Conservation (phyloP, 2,329 filamentous ascomycete genomes). For the Beauveria pseudobassiana region DNA sequence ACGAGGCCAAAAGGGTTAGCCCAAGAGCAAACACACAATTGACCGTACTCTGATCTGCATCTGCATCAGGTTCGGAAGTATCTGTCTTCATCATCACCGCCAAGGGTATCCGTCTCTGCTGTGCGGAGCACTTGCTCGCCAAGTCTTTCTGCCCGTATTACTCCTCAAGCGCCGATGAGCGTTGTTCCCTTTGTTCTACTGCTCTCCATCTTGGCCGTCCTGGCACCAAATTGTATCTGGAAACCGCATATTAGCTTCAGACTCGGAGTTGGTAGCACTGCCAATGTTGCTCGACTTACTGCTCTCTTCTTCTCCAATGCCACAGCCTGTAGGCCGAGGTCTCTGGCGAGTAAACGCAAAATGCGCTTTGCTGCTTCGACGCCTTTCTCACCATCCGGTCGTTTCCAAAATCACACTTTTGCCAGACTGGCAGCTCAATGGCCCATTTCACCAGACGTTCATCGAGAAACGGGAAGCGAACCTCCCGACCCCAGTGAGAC, state of each 20-base stretch:
- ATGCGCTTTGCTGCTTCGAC: conserved; percentile 77
- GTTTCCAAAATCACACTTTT: conserved; percentile 82
- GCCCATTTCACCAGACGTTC: conserved; percentile 80
- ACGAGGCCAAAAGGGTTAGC: conserved; percentile 37
- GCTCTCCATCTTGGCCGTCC: conserved; percentile 76
- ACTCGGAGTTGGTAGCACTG: neutral
- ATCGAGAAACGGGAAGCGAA: conserved; percentile 84
- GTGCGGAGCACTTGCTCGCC: neutral
- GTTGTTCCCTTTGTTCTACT: conserved; percentile 63
- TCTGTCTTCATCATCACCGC: conserved; percentile 64
- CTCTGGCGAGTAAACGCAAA: conserved; percentile 67
- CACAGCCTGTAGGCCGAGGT: conserved; percentile 62
- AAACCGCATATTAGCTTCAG: neutral
- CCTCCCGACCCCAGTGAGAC: conserved; percentile 81
- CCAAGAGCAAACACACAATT: conserved; percentile 40
- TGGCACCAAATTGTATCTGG: conserved; percentile 73
- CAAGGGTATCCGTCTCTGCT: conserved; percentile 16
- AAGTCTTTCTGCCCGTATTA: neutral
- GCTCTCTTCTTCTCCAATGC: conserved; percentile 90
- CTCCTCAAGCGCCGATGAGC: conserved; percentile 28
- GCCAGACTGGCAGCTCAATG: conserved; percentile 63
- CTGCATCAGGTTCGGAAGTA: conserved; percentile 57
- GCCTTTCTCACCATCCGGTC: conserved; percentile 20
- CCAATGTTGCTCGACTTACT: conserved; percentile 37
- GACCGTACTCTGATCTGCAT: conserved; percentile 3